Evolutionary conservation across 352 stramenopile species (phyloP).

Genomic region (Phytophthora chlamydospora): DNA sequence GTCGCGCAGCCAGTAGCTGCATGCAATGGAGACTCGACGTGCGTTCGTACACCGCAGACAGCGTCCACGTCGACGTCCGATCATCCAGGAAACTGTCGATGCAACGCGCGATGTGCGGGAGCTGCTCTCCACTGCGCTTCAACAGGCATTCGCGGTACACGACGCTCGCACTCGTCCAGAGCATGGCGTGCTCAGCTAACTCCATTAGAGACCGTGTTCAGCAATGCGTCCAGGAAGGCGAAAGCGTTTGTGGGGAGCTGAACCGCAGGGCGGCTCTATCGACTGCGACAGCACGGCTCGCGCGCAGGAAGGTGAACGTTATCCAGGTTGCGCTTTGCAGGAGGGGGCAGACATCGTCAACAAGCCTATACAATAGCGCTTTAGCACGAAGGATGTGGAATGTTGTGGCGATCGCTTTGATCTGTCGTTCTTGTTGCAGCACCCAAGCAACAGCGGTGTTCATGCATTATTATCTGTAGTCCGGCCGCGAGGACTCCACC

Average conservation of each 20-base stretch:
- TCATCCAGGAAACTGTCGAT: constrained; percentile 23
- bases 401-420: no score
- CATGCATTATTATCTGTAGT: neutral
- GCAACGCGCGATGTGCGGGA: constrained; percentile 19
- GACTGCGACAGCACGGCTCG: constrained; percentile 18
- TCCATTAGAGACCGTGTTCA: neutral
- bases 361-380: no score
- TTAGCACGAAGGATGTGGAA: no score
- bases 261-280: constrained; percentile 13
- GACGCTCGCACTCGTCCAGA: constrained; percentile 27
- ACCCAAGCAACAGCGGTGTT: no score
- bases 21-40: constrained; percentile 32
- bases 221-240: constrained; percentile 3
- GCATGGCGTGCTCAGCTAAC: neutral
- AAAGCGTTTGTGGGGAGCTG: constrained; percentile 28
- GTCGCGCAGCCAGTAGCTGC: constrained; percentile 14
- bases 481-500: constrained; percentile 7
- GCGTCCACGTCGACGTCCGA: constrained; percentile 3
- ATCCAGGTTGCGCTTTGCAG: no score
- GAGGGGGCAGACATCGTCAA: no score
- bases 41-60: constrained; percentile 16
- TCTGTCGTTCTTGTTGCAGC: no score
- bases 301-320: no score
- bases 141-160: constrained; percentile 26
- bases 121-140: constrained; percentile 20